A percentile compares a stretch with the other conserved stretches of the same genome.
Evolutionary conservation across 2,329 filamentous ascomycete genomes (phyloP).

Genomic region (Fusarium mundagurra): DNA sequence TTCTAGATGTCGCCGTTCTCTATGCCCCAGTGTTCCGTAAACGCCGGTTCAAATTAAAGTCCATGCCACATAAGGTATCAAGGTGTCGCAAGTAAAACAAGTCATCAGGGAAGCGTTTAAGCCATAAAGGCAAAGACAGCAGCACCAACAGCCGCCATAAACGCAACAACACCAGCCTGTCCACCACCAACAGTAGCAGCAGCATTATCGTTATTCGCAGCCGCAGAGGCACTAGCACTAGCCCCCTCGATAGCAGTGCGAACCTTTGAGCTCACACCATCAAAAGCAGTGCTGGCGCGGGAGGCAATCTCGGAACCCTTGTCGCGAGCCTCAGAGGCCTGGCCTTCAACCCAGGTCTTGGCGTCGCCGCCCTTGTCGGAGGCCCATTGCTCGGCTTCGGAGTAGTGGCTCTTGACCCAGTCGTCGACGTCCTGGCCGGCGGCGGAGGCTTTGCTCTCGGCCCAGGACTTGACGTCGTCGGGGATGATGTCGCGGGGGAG

Average conservation of each 20-base stretch:
- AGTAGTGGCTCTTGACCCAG: slow-evolving; percentile 20
- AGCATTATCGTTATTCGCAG: slow-evolving; percentile 25
- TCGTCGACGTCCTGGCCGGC: slow-evolving; percentile 4
- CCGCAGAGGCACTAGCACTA: slow-evolving; percentile 9
- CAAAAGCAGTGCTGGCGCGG: slow-evolving; percentile 12
- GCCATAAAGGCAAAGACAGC: slow-evolving; percentile 35
- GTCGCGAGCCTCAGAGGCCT: slow-evolving; percentile 3
- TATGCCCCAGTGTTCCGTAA: slow-evolving; percentile 14
- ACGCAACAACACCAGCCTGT: slow-evolving; percentile 28
- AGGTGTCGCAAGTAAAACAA: not conserved
- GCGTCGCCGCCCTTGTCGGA: slow-evolving; percentile 14
- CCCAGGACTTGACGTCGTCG: slow-evolving; percentile 32
- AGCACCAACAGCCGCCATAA: slow-evolving; percentile 37
- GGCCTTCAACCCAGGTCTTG: slow-evolving; percentile 3
- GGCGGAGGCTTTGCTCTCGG: slow-evolving; percentile 9
- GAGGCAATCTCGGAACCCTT: slow-evolving; percentile 10
- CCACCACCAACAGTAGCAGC: slow-evolving; percentile 11
- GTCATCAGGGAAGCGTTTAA: not conserved
- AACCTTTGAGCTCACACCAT: slow-evolving; percentile 10
- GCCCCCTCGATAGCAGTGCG: slow-evolving; percentile 22
- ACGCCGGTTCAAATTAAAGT: slow-evolving; percentile 12
- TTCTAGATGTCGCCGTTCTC: slow-evolving; percentile 9
- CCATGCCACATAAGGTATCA: slow-evolving; percentile 22
- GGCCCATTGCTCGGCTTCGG: slow-evolving; percentile 14
- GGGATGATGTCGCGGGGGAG: slow-evolving; percentile 28